These are phyloP conservation scores for Mimosa bimucronata DNA, from an alignment of 306 rosid genomes.

Conservation along the genomic window DNA sequence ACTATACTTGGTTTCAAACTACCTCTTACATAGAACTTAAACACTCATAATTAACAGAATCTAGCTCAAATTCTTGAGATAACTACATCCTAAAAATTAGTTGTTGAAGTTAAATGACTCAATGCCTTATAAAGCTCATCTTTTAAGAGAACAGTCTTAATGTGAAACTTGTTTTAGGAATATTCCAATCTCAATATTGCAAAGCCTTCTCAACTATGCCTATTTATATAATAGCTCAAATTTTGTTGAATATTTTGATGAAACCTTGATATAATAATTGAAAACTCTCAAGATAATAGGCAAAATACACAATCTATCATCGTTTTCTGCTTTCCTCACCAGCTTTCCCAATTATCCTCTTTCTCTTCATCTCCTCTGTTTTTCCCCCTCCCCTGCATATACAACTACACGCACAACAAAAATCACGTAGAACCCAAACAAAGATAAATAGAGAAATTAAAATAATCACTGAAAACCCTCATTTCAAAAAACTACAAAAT, in stretches of 20 bases:
- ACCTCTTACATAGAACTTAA: too few relatives aligned
- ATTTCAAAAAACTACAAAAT: neutral
- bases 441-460: neutral
- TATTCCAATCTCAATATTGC: neutral
- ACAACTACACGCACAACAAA: constrained; percentile 5
- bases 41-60: too few relatives aligned
- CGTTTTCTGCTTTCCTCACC: neutral
- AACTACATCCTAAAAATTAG: too few relatives aligned
- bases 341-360: neutral
- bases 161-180: too few relatives aligned
- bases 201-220: neutral
- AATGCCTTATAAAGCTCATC: too few relatives aligned
- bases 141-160: too few relatives aligned
- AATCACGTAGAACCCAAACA: neutral
- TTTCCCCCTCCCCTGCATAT: constrained; percentile 20
- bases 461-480: constrained; percentile 19
- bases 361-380: constrained; percentile 24
- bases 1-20: too few relatives aligned
- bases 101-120: too few relatives aligned
- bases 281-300: neutral
- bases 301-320: neutral
- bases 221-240: neutral
- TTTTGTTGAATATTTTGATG: neutral
- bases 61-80: too few relatives aligned
- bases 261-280: neutral